A percentile compares a stretch with the other conserved stretches of the same genome.
These are phyloP conservation scores for Amanita molliuscula DNA, from an alignment of 768 basidiomycete species.

Conservation along the genomic window DNA sequence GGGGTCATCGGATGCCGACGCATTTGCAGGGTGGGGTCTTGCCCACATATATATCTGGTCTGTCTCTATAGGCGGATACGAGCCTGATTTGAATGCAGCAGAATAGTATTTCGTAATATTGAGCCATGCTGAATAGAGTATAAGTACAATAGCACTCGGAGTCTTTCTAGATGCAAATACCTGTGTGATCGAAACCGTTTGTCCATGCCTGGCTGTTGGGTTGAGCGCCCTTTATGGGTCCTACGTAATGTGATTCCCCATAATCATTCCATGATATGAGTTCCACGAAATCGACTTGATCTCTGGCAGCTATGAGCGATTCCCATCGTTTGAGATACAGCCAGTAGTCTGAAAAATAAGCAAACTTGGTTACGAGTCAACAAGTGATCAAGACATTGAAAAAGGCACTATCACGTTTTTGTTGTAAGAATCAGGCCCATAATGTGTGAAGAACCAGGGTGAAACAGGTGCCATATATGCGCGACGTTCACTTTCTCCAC, in stretches of 20 bases:
- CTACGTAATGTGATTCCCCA: constrained; percentile 73
- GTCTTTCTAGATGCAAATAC: constrained; percentile 14
- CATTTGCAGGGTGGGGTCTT: constrained; percentile 42
- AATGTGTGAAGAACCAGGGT: constrained; percentile 79
- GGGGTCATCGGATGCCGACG: constrained; percentile 38
- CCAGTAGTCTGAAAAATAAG: constrained; percentile 60
- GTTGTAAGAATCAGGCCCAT: constrained; percentile 52
- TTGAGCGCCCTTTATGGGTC: constrained; percentile 63
- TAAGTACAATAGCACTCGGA: constrained; percentile 3
- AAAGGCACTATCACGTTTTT: constrained; percentile 41
- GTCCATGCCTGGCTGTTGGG: constrained; percentile 70
- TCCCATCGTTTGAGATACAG: constrained; percentile 64
- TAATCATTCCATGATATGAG: constrained; percentile 66
- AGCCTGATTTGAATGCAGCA: constrained; percentile 61
- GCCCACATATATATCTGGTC: constrained; percentile 64
- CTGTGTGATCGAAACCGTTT: constrained; percentile 49
- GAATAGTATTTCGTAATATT: constrained; percentile 57
- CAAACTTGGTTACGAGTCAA: constrained; percentile 29
- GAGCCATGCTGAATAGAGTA: constrained; percentile 41
- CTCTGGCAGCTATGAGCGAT: constrained; percentile 42
- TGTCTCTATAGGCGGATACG: constrained; percentile 42
- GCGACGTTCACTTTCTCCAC: constrained; percentile 14
- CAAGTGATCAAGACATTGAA: neutral
- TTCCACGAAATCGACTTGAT: constrained; percentile 49
- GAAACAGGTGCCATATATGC: constrained; percentile 47